Base-by-base conservation (phyloP, 306 rosid genomes). In the Pachyrhizus erosus region DNA sequence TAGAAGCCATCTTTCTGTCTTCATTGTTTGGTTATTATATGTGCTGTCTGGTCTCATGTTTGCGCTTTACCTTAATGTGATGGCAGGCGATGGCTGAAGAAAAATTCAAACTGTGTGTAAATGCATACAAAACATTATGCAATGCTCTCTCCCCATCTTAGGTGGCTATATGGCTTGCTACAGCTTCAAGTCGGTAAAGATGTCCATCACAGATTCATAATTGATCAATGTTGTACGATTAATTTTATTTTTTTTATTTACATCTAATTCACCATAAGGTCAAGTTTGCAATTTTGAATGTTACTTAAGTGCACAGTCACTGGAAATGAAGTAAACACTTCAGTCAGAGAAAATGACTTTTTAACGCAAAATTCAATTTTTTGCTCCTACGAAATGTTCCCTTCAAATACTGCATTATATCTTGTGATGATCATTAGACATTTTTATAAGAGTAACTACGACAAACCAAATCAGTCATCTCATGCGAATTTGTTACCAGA, bases 121-220 rank as follows among this genome's bases (percentile, higher is more conserved):
- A 77, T 85, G 97, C 98, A 7, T 94, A 94, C 92, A 91, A 91
- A 55, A 88, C 98, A 29, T 84, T 94, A 79, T 88, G 93, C 87
- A 79, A 79, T 79, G 94, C 92, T 29, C 84, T 92, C 70, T 83
- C 95, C 82, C 71, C 90, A 1, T 87, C 91, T 9, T 91, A 85
- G 84, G 33, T 81, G 68, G 21, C 46, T 5, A 10, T 54, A 5
- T 55, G 55, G 71, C 40, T 79, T 57, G 48, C 21, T 49, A n/a
- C 69, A 58, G 62, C 69, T 70, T 69, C 34, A 33, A 49, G 21
- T 39, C 82, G 13, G 43, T 14, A 13, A 23, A 40, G 17, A 71
- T 18, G 34, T 37, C 75, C 70, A 17, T 68, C 84, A 29, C 7
- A 12, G n/a, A n/a, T n/a, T n/a, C n/a, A n/a, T n/a, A n/a, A 69